Base-by-base conservation (phyloP, 1,284 basidiomycete genomes). In the Kwoniella shivajii region DNA sequence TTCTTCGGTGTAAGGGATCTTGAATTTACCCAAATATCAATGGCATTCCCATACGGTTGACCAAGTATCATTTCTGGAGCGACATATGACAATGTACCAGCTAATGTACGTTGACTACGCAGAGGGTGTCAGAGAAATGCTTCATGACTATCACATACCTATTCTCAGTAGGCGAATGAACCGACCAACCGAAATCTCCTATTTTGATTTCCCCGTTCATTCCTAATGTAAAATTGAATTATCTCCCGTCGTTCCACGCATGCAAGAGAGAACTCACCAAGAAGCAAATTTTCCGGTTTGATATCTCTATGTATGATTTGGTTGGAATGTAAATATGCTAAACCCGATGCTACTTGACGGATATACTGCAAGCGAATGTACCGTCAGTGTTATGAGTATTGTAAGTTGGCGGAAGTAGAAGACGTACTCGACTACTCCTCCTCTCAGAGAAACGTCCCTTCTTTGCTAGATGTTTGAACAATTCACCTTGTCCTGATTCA, bases 281-380 rank as follows among this genome's bases (percentile, higher is more conserved):
- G 79, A 3, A 99, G 82, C 43, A 99, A 79, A 74, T 99, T 99
- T 79, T 98, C 96, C 0, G 95, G 96, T 78, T 99, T 99, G 80
- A 99, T 98, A 72, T 99, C 95, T n/a, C 96, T 86, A 76, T 99
- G 95, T 56, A 99, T 99, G 63, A 99, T 90, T 70, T 98, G 91
- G 72, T 98, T 97, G 47, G 83, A 81, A 73, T 99, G 95, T 1
- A 99, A 83, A 74, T 99, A 99, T 9, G 82, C 82, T 41, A 99
- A 81, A 1, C 93, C 95, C 73, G 96, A 93, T 4, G 95, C 89
- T 87, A 99, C 97, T 77, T 99, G 95, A 66, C 92, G 88, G 61
- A 96, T 88, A 78, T 98, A 99, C 74, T 92, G 79, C 14, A 7
- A 24, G 13, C 3, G 2, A 29, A 2, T 4, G 27, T n/a, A 26